Evolutionary conservation across 192 early-diverging fungal genomes (phyloP), one percentile per base, ranked within the genome.

Genomic region (Spizellomyces punctatus): DNA sequence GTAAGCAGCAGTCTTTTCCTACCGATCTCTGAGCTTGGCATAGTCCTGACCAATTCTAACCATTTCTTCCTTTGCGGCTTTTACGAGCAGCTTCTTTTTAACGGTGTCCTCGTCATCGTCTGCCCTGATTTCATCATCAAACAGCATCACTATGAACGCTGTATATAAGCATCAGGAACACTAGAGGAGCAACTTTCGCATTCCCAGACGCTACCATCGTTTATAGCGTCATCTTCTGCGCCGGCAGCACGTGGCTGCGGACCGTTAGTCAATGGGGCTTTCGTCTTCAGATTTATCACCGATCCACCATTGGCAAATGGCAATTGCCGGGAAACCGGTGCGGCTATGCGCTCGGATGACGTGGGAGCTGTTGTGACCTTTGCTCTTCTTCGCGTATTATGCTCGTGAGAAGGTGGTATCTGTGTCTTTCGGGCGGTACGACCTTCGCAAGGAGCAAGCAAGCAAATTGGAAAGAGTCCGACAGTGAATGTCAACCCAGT

Each of bases 11-110:
- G 27, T 36, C 3, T 36, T 36, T 3, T 36, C 27, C 27, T 36
- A 36, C 14, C 59, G 59, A 14, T 61, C 36, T 5, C 36, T 16
- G 17, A 61, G 59, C 42, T 61, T 61, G 17, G 22, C 16, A 41
- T 14, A 42, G 36, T 42, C 42, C 14, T 19, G 21, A 27, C 42
- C 17, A 41, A 61, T 61, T 41, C 42, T 61, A 36, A 41, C 21
- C 59, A 61, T 61, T 19, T 61, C 59, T 19, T 42, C 42, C 59
- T 61, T 61, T 19, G 59, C 59, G 14, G 42, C 17, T 42, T n/a
- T 16, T 6, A 61, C 22, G 14, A 61, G 16, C 14, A 16, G 59
- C 59, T 61, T 61, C 42, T 42, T 16, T 5, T 61, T 17, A 19
- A 61, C 16, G 16, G 59, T 61, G 36, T 19, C 22, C 42, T 42